Evolutionary conservation across 768 basidiomycete genomes (phyloP).

Genomic region (Boletus tylopilopsis): DNA sequence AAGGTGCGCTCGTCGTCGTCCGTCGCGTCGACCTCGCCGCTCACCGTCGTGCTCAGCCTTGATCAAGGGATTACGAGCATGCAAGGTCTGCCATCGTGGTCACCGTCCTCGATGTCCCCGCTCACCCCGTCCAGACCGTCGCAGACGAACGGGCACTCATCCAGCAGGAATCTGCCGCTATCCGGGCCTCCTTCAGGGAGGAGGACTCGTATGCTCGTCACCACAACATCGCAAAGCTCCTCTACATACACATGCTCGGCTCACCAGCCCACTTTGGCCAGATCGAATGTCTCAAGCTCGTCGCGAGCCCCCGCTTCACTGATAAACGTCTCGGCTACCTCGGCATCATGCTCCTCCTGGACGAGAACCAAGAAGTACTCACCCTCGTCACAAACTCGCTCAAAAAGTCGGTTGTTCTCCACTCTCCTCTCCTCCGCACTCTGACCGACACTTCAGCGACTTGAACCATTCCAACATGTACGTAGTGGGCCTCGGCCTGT

Average conservation of each 20-base stretch:
- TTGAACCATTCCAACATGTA: conserved; percentile 99
- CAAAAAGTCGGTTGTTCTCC: conserved; percentile 68
- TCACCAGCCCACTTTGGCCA: conserved; percentile 99
- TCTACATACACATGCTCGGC: conserved; percentile 99
- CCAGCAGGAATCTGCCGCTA: conserved; percentile 95
- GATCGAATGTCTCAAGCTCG: conserved; percentile 94
- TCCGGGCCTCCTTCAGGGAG: conserved; percentile 94
- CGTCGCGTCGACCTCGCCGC: conserved; percentile 1
- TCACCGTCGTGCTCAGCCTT: conserved; percentile 57
- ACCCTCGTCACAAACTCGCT: conserved; percentile 97
- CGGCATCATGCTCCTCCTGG: conserved; percentile 95
- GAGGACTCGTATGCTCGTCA: conserved; percentile 94
- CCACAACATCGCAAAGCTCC: conserved; percentile 95
- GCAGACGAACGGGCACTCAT: conserved; percentile 97
- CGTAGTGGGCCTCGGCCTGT: conserved; percentile 93
- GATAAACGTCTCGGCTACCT: conserved; percentile 97
- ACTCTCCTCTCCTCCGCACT: not conserved
- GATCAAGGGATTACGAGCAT: conserved; percentile 96
- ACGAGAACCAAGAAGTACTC: conserved; percentile 97
- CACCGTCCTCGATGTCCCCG: conserved; percentile 8
- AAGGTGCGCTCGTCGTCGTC: conserved; percentile 46
- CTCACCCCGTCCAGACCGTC: conserved; percentile 64
- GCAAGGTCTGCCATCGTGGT: conserved; percentile 64
- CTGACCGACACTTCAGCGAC: conserved; percentile 55
- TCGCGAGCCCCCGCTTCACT: conserved; percentile 90